These are phyloP conservation scores for Stentor roeselii DNA, from an alignment of 73 alveolate species.

Conservation along the genomic window DNA sequence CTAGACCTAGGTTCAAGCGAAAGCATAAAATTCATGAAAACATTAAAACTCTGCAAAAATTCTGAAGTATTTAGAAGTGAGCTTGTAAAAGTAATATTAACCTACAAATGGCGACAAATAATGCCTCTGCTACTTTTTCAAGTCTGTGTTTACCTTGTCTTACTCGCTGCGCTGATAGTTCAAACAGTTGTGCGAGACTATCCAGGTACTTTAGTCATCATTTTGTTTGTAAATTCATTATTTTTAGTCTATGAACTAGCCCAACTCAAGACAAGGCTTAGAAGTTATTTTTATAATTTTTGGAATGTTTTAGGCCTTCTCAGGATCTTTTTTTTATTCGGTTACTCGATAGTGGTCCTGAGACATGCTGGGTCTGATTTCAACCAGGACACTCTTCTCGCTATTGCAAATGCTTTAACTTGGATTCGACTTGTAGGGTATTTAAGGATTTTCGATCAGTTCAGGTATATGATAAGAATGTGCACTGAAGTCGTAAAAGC, in stretches of 20 bases:
- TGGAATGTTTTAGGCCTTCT: conserved; percentile 3
- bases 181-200: conserved; percentile 17
- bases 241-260: background rate
- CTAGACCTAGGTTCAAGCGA: conserved; percentile 17
- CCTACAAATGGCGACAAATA: background rate
- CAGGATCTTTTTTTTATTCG: background rate
- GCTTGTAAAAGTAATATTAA: background rate
- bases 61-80: conserved; percentile 5
- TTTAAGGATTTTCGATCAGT: conserved; percentile 9
- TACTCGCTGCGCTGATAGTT: background rate
- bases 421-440: conserved; percentile 17
- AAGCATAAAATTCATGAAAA: background rate
- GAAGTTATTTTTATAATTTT: background rate
- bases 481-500: background rate
- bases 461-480: conserved; percentile 1
- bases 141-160: background rate
- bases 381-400: background rate
- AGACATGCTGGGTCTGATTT: background rate
- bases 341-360: background rate
- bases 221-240: conserved; percentile 3
- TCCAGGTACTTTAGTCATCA: background rate
- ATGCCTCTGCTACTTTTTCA: background rate
- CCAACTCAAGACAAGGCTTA: background rate
- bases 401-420: background rate
- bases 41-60: background rate